Conservation (phyloP, 2,329 filamentous ascomycete genomes). For the Colletotrichum chrysophilum region DNA sequence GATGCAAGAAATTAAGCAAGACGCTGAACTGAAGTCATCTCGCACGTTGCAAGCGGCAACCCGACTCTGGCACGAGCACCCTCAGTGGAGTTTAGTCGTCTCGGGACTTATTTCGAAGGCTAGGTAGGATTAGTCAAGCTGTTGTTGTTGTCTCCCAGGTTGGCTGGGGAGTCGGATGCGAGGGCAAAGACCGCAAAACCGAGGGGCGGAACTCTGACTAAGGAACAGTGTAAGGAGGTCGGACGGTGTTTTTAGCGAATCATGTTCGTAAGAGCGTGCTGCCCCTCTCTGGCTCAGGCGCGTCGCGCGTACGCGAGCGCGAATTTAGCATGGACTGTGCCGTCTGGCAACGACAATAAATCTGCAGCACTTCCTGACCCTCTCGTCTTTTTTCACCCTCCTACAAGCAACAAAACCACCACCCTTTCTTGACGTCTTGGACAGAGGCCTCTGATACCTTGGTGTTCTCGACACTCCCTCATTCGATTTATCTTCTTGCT, state of each 20-base stretch:
- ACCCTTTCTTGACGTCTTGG: background rate
- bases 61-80: background rate
- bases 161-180: constrained; percentile 20
- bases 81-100: background rate
- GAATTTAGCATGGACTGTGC: background rate
- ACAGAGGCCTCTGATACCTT: background rate
- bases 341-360: constrained; percentile 4
- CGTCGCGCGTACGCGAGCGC: constrained; percentile 23
- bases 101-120: constrained; percentile 14
- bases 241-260: background rate
- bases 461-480: constrained; percentile 9
- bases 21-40: background rate
- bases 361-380: constrained; percentile 19
- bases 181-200: constrained; percentile 1
- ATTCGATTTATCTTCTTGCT: background rate
- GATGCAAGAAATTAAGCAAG: background rate
- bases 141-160: background rate
- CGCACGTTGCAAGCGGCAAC: constrained; percentile 8
- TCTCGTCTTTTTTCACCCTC: background rate
- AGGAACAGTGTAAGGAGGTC: background rate
- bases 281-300: constrained; percentile 16
- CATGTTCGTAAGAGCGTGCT: background rate
- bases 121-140: constrained; percentile 11
- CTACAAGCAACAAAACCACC: constrained; percentile 7
- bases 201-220: constrained; percentile 4